Evolutionary conservation across 257 asterid genomes (phyloP), one percentile per base, ranked within the genome.

Genomic region (Pogostemon cablin): DNA sequence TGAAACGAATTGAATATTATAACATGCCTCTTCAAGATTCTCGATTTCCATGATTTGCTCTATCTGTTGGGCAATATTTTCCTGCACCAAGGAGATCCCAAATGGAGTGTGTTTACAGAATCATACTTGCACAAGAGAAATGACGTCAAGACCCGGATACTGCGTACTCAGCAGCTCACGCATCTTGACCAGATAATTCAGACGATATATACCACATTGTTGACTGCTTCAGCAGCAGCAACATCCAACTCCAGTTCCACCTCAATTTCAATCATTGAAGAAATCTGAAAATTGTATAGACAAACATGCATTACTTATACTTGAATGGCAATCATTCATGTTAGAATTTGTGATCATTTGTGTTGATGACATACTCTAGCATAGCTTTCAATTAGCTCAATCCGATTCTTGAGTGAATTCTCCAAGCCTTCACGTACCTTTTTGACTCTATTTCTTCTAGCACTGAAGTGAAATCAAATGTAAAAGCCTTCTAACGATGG

Each of bases 241-340:
- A 90, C 98, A 68, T 91, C 97, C 49, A 88, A 75, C 74, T 93
- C 98, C 86, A 93, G 77, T 79, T 93, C 96, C 56, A 93, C 95
- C 84, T 93, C 98, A 48, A 93, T 93, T 81, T 93, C 97, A 71
- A 93, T 93, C 86, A 93, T 93, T 48, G 97, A 93, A 56, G 96
- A 91, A 2, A 93, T 91, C 98, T 93, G 87, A 72, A 78, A 86
- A 74, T 32, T 3, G 59, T 15, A 65, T 41, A 67, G 62, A 74
- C 44, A 42, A 9, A 62, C 54, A 44, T 65, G 47, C 62, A 44
- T 6, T 9, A 47, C 47, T 44, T 10, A 65, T 17, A 38, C 61
- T 15, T 39, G 25, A 9, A 47, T 65, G 63, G 7, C 41, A 17
- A 61, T 48, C 9, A 72, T 54, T 47, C 61, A n/a, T 9, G 67